Percentiles rank a stretch among this genome's conserved stretches.
Evolutionary conservation across 805 yeast genomes (phyloP).

Genomic region (Cyberlindnera subsufficiens): DNA sequence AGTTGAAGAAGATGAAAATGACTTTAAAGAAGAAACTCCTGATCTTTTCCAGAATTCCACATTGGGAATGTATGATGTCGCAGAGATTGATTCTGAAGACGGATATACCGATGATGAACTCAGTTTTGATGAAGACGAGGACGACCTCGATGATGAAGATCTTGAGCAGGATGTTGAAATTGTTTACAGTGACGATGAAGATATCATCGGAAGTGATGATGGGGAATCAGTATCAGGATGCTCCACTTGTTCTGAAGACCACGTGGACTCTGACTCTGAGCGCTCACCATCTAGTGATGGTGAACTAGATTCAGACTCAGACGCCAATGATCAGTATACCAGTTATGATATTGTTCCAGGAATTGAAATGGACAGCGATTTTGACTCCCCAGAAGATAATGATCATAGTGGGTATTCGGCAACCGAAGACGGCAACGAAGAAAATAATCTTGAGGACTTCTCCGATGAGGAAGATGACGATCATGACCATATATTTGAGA

Average conservation of each 20-base stretch:
- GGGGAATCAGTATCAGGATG: constrained; percentile 18
- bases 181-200: constrained; percentile 30
- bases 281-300: no score
- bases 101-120: constrained; percentile 50
- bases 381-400: constrained; percentile 8
- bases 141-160: constrained; percentile 27
- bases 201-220: constrained; percentile 23
- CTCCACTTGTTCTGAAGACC: constrained; percentile 11
- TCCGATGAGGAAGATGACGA: constrained; percentile 25
- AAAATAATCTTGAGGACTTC: constrained; percentile 16
- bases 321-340: constrained; percentile 5
- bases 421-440: background rate
- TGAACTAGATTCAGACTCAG: constrained; percentile 6
- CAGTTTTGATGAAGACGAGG: constrained; percentile 37
- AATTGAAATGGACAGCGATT: constrained; percentile 1
- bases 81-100: constrained; percentile 60
- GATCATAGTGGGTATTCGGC: background rate
- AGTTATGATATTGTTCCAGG: constrained; percentile 14
- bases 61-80: constrained; percentile 88
- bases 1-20: constrained; percentile 50
- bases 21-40: constrained; percentile 62
- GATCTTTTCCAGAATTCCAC: constrained; percentile 85
- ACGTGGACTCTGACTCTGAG: constrained; percentile 14
- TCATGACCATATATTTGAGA: constrained; percentile 17
- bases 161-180: constrained; percentile 20